A percentile compares a stretch with the other conserved stretches of the same genome.
phyloP scores from a whole-genome alignment of 139 green algal species.

The Chlorella vulgaris region DNA sequence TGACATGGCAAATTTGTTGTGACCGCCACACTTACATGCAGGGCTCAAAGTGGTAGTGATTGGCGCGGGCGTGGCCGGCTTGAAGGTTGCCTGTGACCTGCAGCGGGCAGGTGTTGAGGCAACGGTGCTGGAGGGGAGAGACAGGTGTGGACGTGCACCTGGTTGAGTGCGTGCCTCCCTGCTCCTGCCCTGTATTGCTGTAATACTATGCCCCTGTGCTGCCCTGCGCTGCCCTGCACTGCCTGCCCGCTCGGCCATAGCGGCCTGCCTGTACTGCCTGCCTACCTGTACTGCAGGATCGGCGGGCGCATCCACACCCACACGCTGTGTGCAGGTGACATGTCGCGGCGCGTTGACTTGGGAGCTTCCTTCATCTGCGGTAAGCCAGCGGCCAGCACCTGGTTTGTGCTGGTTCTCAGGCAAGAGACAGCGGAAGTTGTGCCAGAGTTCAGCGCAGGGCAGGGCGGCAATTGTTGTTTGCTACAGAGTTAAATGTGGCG shows the following conservation, averaged over 20 bases:
- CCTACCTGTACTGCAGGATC: slow-evolving; percentile 4
- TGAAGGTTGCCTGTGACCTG: slow-evolving; percentile 42
- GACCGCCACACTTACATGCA: background rate
- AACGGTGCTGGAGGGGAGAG: slow-evolving; percentile 36
- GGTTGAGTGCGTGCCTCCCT: too few species aligned
- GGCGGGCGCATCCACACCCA: slow-evolving; percentile 39
- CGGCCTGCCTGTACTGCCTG: background rate
- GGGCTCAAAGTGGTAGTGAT: slow-evolving; percentile 44
- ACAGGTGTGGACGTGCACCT: slow-evolving; percentile 31
- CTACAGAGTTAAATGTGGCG: background rate
- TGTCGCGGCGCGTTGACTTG: slow-evolving; percentile 26
- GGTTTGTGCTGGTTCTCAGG: background rate
- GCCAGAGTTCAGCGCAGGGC: background rate
- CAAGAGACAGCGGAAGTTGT: background rate
- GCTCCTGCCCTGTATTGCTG: background rate
- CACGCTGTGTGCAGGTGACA: background rate
- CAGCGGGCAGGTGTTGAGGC: slow-evolving; percentile 30
- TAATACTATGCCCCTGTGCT: background rate
- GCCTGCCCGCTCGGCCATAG: background rate
- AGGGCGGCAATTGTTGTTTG: background rate
- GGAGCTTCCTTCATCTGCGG: slow-evolving; percentile 41
- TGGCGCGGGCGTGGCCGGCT: slow-evolving; percentile 33
- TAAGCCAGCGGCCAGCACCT: background rate
- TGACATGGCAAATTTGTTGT: background rate
- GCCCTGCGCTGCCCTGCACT: background rate